These are phyloP conservation scores for Alnus glutinosa DNA, from an alignment of 306 rosid genomes.

Conservation along the genomic window DNA sequence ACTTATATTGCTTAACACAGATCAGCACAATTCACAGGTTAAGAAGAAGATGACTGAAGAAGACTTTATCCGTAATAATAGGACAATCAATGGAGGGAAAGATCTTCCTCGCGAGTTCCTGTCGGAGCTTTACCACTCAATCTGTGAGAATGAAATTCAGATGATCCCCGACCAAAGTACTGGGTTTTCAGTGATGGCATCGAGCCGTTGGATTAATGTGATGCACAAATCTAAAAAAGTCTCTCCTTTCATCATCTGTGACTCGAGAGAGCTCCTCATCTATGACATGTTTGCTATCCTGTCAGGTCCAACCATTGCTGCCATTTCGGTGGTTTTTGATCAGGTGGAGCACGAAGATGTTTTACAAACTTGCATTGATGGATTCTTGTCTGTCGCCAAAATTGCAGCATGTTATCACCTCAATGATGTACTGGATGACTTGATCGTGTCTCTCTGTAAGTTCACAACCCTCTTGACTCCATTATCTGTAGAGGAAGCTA, in stretches of 20 bases:
- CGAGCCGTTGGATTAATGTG: conserved; percentile 96
- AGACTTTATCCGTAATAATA: conserved; percentile 83
- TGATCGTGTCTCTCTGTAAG: conserved; percentile 94
- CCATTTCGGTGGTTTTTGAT: conserved; percentile 95
- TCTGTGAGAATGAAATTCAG: conserved; percentile 94
- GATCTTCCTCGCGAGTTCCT: conserved; percentile 93
- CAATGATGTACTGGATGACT: conserved; percentile 95
- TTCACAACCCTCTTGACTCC: conserved; percentile 96
- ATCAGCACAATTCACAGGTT: conserved; percentile 92
- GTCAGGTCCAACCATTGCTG: conserved; percentile 99
- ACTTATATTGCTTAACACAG: conserved; percentile 90
- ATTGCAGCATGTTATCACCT: conserved; percentile 97
- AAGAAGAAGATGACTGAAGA: conserved; percentile 99
- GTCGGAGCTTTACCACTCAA: conserved; percentile 83
- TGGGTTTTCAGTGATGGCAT: conserved; percentile 91
- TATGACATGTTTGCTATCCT: conserved; percentile 93
- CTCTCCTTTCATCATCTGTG: conserved; percentile 81
- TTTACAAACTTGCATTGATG: conserved; percentile 91
- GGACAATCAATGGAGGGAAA: conserved; percentile 89
- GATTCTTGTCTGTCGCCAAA: conserved; percentile 90
- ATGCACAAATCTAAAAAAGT: conserved; percentile 81
- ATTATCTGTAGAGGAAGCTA: conserved; percentile 77
- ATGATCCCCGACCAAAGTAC: conserved; percentile 86
- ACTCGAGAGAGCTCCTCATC: conserved; percentile 82
- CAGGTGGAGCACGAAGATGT: conserved; percentile 93